Base-by-base conservation (phyloP, 2,329 filamentous ascomycete species). In the Cladosporium sp. region DNA sequence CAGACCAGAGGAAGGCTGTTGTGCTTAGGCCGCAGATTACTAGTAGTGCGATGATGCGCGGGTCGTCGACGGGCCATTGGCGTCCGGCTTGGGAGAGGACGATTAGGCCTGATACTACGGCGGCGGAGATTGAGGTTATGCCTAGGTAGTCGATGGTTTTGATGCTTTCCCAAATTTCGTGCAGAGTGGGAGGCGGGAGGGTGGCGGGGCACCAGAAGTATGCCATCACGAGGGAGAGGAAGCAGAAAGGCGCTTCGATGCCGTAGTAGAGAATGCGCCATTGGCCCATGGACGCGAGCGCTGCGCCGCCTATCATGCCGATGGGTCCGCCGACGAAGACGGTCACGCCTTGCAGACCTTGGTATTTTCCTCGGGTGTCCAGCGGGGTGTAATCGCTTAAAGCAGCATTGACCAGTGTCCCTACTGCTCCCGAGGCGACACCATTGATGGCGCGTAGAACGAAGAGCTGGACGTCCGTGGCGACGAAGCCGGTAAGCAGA, bases 61-160 rank as follows among this genome's bases (percentile, higher is more conserved):
- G 52, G 40, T 55, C 52, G 19, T 36, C 25, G 32, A 55, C 20
- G 0, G 52, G 40, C 52, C 52, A 55, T 28, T 47, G 52, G 15
- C 52, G 53, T 10, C 35, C 42, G 48, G 58, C 61, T 47, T 63
- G 60, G 35, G 57, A 61, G 13, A 63, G 40, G n/a, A 61, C 49
- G 19, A 64, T 52, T 63, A 70, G 32, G 65, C 69, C 8, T 63
- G 69, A 6, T 58, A 66, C 8, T 48, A 57, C 47, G n/a, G 59
- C 45, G 40, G 51, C 54, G 19, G 49, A 58, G 7, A 62, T 59
- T 25, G 59, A 57, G 20, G 57, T 12, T 15, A 64, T 63, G 9
- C 64, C 64, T 25, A 59, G 34, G 39, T 56, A 63, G 60, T 66
- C 64, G 45, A 66, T 57, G 1, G 48, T 53, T 22, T 58, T 58